Conservation (phyloP, 805 yeast genomes). For the Phaffomyces antillensis region DNA sequence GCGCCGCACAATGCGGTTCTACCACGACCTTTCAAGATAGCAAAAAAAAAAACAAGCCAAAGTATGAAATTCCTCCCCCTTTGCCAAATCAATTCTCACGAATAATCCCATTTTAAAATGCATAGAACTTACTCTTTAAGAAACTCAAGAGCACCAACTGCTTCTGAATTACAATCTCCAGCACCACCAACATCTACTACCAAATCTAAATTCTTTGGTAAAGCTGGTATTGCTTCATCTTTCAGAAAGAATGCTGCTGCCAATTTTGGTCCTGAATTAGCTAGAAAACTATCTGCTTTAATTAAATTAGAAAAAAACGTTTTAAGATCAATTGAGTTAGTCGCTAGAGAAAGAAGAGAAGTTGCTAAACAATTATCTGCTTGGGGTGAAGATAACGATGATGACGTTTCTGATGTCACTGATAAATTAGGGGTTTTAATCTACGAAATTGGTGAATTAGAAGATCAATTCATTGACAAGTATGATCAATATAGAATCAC, state of each 20-base stretch:
- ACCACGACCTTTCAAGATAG: too few species aligned
- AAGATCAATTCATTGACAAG: constrained; percentile 96
- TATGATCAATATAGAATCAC: constrained; percentile 98
- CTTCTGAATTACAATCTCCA: constrained; percentile 71
- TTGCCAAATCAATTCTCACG: not conserved
- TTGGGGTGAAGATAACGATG: constrained; percentile 98
- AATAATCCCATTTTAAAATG: constrained; percentile 32
- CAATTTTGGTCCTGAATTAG: constrained; percentile 87
- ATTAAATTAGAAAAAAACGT: constrained; percentile 96
- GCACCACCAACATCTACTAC: constrained; percentile 78
- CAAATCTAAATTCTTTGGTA: constrained; percentile 65
- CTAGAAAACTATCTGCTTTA: constrained; percentile 84
- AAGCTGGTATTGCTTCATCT: constrained; percentile 57
- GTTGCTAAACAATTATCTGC: constrained; percentile 95
- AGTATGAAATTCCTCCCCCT: not conserved
- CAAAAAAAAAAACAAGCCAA: too few species aligned
- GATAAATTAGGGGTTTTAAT: constrained; percentile 95
- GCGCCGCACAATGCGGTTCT: too few species aligned
- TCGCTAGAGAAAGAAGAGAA: constrained; percentile 88
- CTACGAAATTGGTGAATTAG: constrained; percentile 95
- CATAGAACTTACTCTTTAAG: constrained; percentile 83
- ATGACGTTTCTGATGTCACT: constrained; percentile 93
- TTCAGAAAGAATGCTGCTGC: constrained; percentile 86
- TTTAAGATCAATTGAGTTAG: constrained; percentile 88
- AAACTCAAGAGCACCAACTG: constrained; percentile 74